Base-by-base conservation (phyloP, 768 basidiomycete genomes). In the Naematelia aurantialba region DNA sequence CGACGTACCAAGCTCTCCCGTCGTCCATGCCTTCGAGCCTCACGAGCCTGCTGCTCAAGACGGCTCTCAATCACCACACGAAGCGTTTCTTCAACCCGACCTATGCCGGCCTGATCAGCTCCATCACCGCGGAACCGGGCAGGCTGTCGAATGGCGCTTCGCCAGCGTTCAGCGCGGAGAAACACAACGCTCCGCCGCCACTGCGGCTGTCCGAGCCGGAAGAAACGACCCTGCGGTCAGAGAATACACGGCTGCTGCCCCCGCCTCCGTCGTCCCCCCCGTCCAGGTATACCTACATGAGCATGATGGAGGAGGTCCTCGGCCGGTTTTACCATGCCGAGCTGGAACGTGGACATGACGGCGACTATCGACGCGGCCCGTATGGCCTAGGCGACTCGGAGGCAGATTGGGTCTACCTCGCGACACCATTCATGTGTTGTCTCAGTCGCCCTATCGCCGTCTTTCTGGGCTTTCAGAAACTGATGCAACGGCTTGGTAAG, bases 361-460 rank as follows among this genome's bases (percentile, higher is more conserved):
- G 55, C n/a, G 61, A 67, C 22, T 53, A 53, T 47, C 44, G 60
- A 26, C 45, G 61, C 14, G 14, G 22, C 17, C 21, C 3, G 27
- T 45, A 51, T 3, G 59, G 61, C 2, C 31, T 57, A 29, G 59
- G 60, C 4, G 44, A 51, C 5, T 58, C 30, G 3, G 67, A 69
- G 47, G 56, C 30, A 21, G 60, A 70, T 42, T 73, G 69, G 72
- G 62, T 73, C 4, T 69, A 62, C 31, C 34, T 73, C 14, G 62
- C 54, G 45, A 73, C 72, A 34, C 72, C 72, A 5, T 73, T 73
- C 50, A 25, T 67, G 53, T 73, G 72, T 42, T 67, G 65, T 42
- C 49, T 69, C 49, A 62, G 56, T 24, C 50, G 67, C 25, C 67
- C 69, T 19, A 58, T 63, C 10, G 69, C 67, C 0, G 53, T 73